Percentiles rank a stretch among this genome's conserved stretches.
phyloP scores from a whole-genome alignment of 139 green algal species.

The Micractinium conductrix region DNA sequence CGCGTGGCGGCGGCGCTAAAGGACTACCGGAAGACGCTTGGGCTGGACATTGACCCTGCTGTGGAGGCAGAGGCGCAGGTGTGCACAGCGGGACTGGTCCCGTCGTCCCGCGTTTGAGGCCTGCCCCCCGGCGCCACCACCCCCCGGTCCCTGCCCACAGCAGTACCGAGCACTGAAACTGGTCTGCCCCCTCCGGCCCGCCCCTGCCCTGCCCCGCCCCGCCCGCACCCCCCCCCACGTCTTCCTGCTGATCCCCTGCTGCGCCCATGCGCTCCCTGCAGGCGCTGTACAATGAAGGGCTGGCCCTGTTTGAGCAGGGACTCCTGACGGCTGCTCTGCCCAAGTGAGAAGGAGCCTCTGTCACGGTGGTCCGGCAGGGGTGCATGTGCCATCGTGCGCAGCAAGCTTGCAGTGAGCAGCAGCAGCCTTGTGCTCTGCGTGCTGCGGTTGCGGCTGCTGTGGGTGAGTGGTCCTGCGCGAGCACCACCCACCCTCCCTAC shows the following conservation, averaged over 20 bases:
- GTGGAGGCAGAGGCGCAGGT: constrained; percentile 48
- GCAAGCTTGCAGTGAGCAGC: too few relatives aligned
- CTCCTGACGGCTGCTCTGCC: constrained; percentile 45
- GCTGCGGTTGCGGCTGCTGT: background rate
- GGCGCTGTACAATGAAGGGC: constrained; percentile 51
- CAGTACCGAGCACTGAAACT: too few relatives aligned
- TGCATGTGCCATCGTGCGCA: too few relatives aligned
- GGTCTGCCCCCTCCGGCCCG: too few relatives aligned
- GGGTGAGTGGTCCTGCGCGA: too few relatives aligned
- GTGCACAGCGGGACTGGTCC: background rate
- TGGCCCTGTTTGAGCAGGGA: constrained; percentile 53
- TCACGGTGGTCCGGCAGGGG: too few relatives aligned
- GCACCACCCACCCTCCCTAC: background rate
- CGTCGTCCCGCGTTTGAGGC: too few relatives aligned
- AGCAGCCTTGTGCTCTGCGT: background rate
- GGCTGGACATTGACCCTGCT: constrained; percentile 65
- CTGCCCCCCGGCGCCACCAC: too few relatives aligned
- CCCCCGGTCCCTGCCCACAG: too few relatives aligned
- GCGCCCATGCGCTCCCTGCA: background rate
- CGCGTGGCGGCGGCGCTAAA: constrained; percentile 28
- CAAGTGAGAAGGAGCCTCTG: too few relatives aligned
- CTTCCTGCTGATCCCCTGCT: too few relatives aligned
- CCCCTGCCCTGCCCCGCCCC: background rate
- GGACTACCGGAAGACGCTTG: constrained; percentile 43
- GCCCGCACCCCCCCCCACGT: too few relatives aligned